Evolutionary conservation across 805 yeast species (phyloP).

Genomic region (Kuraishia piskuri): DNA sequence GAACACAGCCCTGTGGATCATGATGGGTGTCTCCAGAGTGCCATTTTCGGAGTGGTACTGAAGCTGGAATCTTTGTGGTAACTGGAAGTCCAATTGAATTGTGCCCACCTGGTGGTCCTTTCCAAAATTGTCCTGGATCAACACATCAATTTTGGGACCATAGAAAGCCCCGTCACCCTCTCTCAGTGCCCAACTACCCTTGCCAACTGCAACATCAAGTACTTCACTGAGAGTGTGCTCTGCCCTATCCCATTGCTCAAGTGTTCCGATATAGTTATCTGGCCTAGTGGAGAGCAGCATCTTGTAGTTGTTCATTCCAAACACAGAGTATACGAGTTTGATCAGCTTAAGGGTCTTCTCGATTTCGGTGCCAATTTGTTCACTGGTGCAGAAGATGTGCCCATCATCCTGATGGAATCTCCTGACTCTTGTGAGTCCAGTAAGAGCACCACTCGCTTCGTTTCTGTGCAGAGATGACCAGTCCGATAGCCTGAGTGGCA

Average conservation of each 20-base stretch:
- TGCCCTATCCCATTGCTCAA: slow-evolving; percentile 76
- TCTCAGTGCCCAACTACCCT: slow-evolving; percentile 54
- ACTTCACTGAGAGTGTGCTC: slow-evolving; percentile 58
- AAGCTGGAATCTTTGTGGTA: slow-evolving; percentile 78
- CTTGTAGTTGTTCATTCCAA: slow-evolving; percentile 51
- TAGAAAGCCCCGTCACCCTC: slow-evolving; percentile 97
- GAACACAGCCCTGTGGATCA: slow-evolving; percentile 92
- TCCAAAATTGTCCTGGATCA: slow-evolving; percentile 69
- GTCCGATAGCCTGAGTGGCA: slow-evolving; percentile 82
- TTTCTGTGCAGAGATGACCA: slow-evolving; percentile 90
- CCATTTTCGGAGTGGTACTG: slow-evolving; percentile 51
- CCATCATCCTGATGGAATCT: slow-evolving; percentile 98
- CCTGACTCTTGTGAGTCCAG: slow-evolving; percentile 89
- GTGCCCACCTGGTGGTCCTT: slow-evolving; percentile 93
- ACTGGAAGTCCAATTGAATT: slow-evolving; percentile 88
- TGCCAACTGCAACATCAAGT: slow-evolving; percentile 40
- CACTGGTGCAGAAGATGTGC: slow-evolving; percentile 81
- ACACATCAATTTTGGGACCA: slow-evolving; percentile 92
- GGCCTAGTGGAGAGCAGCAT: slow-evolving; percentile 85
- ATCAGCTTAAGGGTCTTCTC: slow-evolving; percentile 62
- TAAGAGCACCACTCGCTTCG: slow-evolving; percentile 88
- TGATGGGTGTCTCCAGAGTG: slow-evolving; percentile 63
- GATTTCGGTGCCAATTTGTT: slow-evolving; percentile 73
- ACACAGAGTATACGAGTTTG: slow-evolving; percentile 62
- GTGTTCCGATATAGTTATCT: slow-evolving; percentile 67